A percentile compares a stretch with the other conserved stretches of the same genome.
Conservation (phyloP, 306 rosid genomes). For the Nissolia schottii region DNA sequence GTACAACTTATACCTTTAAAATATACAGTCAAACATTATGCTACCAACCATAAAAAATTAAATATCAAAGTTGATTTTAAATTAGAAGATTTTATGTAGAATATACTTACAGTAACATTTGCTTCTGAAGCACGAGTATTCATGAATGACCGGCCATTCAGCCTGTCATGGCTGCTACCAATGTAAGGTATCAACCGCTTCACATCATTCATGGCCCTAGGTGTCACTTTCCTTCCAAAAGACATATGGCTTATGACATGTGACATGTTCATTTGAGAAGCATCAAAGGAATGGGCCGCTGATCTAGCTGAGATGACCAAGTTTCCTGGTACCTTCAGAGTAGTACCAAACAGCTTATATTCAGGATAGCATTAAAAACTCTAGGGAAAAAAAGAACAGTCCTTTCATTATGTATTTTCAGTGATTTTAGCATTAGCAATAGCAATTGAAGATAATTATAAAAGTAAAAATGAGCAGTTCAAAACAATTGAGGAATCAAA, state of each 20-base stretch:
- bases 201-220: conserved; percentile 64
- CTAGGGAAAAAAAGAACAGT: background rate
- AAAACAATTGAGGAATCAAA: background rate
- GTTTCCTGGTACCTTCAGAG: conserved; percentile 89
- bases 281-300: conserved; percentile 88
- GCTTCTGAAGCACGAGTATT: conserved; percentile 61
- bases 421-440: background rate
- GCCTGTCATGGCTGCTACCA: conserved; percentile 82
- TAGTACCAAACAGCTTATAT: conserved; percentile 16
- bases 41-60: conserved; percentile 5
- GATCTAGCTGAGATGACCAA: conserved; percentile 80
- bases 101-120: conserved; percentile 86
- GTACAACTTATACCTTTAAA: background rate
- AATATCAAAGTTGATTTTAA: conserved; percentile 5
- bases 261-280: conserved; percentile 95
- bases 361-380: background rate
- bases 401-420: background rate
- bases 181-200: conserved; percentile 74
- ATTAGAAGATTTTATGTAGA: background rate
- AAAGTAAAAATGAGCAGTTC: background rate
- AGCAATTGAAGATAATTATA: background rate
- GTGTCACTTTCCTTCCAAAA: conserved; percentile 65
- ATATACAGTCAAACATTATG: conserved; percentile 5
- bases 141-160: conserved; percentile 74
- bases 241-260: conserved; percentile 74